Evolutionary conservation across 352 stramenopile genomes (phyloP).

Genomic region (Saprolegnia parasitica): DNA sequence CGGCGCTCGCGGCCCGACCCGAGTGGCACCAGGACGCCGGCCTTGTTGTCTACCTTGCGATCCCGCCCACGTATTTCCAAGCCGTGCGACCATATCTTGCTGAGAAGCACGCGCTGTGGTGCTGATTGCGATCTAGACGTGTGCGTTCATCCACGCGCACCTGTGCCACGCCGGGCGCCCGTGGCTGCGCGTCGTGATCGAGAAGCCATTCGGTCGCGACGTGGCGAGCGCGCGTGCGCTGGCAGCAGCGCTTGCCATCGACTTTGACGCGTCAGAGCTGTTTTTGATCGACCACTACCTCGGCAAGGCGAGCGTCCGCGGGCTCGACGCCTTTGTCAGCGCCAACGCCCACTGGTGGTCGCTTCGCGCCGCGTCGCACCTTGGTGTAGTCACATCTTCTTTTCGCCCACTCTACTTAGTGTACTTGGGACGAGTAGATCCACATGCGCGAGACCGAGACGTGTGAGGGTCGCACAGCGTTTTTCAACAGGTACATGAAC

Average conservation of each 20-base stretch:
- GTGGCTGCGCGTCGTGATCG: conserved; percentile 68
- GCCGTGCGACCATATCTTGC: conserved; percentile 33
- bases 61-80: conserved; percentile 62
- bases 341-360: conserved; percentile 38
- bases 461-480: conserved; percentile 50
- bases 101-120: not conserved
- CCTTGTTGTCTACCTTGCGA: conserved; percentile 71
- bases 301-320: conserved; percentile 64
- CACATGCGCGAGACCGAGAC: conserved; percentile 68
- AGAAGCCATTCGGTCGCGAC: conserved; percentile 77
- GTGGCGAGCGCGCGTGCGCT: conserved; percentile 44
- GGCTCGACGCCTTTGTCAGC: conserved; percentile 47
- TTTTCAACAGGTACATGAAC: conserved; percentile 51
- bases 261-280: conserved; percentile 61
- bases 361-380: conserved; percentile 33
- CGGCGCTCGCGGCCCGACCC: conserved; percentile 14
- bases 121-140: conserved; percentile 19
- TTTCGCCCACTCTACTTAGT: conserved; percentile 29
- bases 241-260: conserved; percentile 35
- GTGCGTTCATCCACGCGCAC: conserved; percentile 23
- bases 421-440: conserved; percentile 41
- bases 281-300: conserved; percentile 86
- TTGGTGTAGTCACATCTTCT: conserved; percentile 31
- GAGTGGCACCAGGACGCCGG: conserved; percentile 32
- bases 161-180: conserved; percentile 29